Evolutionary conservation across 805 yeast genomes (phyloP), one percentile per base, ranked within the genome.

Genomic region (Ogataea chonburiensis): DNA sequence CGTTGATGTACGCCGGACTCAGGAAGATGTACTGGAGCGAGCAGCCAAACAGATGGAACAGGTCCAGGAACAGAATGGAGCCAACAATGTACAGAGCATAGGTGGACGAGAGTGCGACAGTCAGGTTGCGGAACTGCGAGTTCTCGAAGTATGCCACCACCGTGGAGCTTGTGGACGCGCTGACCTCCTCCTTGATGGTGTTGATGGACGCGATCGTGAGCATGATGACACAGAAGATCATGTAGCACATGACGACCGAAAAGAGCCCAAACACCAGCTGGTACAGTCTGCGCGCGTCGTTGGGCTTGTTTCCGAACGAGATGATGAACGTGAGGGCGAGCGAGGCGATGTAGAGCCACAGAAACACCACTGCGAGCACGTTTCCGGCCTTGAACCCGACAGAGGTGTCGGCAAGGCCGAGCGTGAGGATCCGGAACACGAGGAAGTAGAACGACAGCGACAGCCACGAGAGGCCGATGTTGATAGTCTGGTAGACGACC

Each of bases 251-350:
- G 43, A 91, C 66, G 3, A 85, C 63, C 1, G 95, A 88, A 61
- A 89, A 91, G 49, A 88, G 71, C 7, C 71, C 61, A 30, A 85
- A 84, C 28, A 87, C 81, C 6, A 77, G 64, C 34, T 78, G 61
- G 56, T 91, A 91, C 47, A 87, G 77, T 47, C 68, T 70, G 35
- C 78, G 78, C 0, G 96, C 86, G 35, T 96, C 96, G 46, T 81
- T 75, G 3, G 98, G 98, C 18, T 93, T 80, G 58, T 91, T 91
- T 53, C 98, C 98, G 57, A 91, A 82, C 7, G 95, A 86, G 40
- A 91, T 67, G 30, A 91, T 84, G 59, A 91, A 89, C 7, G 95
- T 85, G 17, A 88, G 73, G 10, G 82, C 79, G 3, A 89, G 62
- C 10, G 88, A 79, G 1, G 79, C 78, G 31, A 83, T 79, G 54